Percentiles rank a stretch among this genome's conserved stretches.
These are phyloP conservation scores for Tremellales sp. DNA, from an alignment of 1,284 basidiomycete genomes.

Conservation along the genomic window DNA sequence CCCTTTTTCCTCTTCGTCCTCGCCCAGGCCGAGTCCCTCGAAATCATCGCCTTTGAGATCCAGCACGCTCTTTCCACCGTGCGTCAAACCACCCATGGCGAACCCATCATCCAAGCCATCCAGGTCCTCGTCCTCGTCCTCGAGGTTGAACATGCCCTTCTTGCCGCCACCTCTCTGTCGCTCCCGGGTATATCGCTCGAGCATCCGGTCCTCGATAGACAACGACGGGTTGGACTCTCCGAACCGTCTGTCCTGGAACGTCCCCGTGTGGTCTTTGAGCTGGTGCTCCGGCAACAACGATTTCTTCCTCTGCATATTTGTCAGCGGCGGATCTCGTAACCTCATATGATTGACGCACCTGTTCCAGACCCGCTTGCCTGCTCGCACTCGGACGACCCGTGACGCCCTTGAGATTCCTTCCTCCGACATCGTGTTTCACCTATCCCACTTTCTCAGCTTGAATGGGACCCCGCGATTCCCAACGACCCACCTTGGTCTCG, in stretches of 20 bases:
- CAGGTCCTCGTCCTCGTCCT: constrained; percentile 63
- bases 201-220: constrained; percentile 91
- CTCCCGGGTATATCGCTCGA: constrained; percentile 92
- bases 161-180: constrained; percentile 62
- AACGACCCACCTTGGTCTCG: constrained; percentile 60
- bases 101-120: constrained; percentile 54
- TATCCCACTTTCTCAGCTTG: background rate
- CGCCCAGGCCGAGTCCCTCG: constrained; percentile 71
- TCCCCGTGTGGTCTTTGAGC: constrained; percentile 73
- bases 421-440: constrained; percentile 88
- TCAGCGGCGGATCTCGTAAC: background rate
- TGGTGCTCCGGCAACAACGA: constrained; percentile 77
- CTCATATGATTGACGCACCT: constrained; percentile 56
- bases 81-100: constrained; percentile 61
- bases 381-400: constrained; percentile 77
- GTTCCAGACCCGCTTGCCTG: constrained; percentile 83
- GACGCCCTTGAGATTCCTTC: constrained; percentile 77
- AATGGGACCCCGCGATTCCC: background rate
- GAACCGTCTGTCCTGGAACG: constrained; percentile 89
- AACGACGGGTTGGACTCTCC: constrained; percentile 91
- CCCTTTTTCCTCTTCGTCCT: constrained; percentile 63
- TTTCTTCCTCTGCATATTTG: constrained; percentile 64
- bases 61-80: constrained; percentile 86
- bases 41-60: constrained; percentile 69
- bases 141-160: constrained; percentile 81